phyloP scores from a whole-genome alignment of 805 yeast species.

The Candida andamanensis region DNA sequence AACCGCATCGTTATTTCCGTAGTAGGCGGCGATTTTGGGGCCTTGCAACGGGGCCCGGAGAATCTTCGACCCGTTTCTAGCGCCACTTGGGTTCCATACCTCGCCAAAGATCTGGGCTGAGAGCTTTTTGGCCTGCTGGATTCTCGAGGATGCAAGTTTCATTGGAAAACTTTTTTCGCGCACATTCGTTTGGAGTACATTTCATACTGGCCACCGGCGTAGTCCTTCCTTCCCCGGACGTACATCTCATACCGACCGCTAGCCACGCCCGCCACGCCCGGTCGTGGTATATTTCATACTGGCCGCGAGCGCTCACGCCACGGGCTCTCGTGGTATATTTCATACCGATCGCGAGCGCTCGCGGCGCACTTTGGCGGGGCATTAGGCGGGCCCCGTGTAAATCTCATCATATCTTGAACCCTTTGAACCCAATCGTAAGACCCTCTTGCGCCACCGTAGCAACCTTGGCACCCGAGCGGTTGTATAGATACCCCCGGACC shows the following conservation, averaged over 20 bases:
- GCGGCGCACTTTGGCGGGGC: too few species aligned
- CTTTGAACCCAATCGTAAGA: constrained; percentile 26
- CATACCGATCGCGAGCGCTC: too few species aligned
- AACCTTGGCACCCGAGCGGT: constrained; percentile 25
- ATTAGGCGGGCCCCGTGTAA: too few species aligned
- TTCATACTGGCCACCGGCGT: constrained; percentile 1
- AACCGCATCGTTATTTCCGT: constrained; percentile 63
- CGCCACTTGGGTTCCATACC: constrained; percentile 59
- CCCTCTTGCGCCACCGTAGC: constrained; percentile 42
- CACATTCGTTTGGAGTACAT: too few species aligned
- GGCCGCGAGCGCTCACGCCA: too few species aligned
- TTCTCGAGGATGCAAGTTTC: too few species aligned
- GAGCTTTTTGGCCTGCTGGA: constrained; percentile 52
- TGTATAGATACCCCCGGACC: constrained; percentile 33
- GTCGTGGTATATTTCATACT: too few species aligned
- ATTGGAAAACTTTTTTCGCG: too few species aligned
- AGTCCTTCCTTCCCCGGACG: constrained; percentile 11
- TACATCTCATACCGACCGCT: too few species aligned
- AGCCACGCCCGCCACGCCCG: too few species aligned
- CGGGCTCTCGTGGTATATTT: too few species aligned
- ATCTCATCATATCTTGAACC: too few species aligned
- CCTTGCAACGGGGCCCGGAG: constrained; percentile 68
- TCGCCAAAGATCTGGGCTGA: constrained; percentile 66
- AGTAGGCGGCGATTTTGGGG: constrained; percentile 62
- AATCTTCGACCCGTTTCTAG: constrained; percentile 70